phyloP scores from a whole-genome alignment of 2,329 filamentous ascomycete genomes.

The Dactylellina leptospora region DNA sequence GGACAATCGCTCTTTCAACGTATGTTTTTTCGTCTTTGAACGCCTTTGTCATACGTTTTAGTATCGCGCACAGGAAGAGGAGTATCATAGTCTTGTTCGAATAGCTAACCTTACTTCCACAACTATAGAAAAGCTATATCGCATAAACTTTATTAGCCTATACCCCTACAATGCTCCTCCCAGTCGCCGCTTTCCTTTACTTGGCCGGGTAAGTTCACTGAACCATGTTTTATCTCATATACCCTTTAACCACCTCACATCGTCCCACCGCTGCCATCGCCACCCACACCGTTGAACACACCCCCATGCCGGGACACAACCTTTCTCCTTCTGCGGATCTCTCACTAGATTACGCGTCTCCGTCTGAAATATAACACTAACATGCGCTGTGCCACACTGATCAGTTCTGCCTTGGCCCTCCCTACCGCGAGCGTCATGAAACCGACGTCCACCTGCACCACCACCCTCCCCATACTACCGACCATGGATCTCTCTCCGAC shows the following conservation, averaged over 20 bases:
- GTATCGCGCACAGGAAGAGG: no score
- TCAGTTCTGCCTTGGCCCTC: slow-evolving; percentile 25
- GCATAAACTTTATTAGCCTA: slow-evolving; percentile 25
- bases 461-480: slow-evolving; percentile 10
- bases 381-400: slow-evolving; percentile 9
- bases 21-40: neutral
- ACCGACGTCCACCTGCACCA: slow-evolving; percentile 15
- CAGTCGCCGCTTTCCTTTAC: slow-evolving; percentile 37
- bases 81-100: no score
- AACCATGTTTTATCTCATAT: slow-evolving; percentile 11
- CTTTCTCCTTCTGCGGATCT: neutral
- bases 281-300: neutral
- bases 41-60: no score
- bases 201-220: slow-evolving; percentile 30
- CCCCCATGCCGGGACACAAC: neutral
- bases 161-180: slow-evolving; percentile 31
- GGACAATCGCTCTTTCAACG: neutral
- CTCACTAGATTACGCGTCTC: neutral
- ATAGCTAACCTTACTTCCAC: neutral
- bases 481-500: slow-evolving; percentile 29
- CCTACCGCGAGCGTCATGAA: slow-evolving; percentile 9
- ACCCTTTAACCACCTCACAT: slow-evolving; percentile 7
- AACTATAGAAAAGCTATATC: neutral
- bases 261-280: neutral
- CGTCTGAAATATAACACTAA: slow-evolving; percentile 22